These are phyloP conservation scores for Paxillus ammoniavirescens DNA, from an alignment of 768 basidiomycete species.

Conservation along the genomic window DNA sequence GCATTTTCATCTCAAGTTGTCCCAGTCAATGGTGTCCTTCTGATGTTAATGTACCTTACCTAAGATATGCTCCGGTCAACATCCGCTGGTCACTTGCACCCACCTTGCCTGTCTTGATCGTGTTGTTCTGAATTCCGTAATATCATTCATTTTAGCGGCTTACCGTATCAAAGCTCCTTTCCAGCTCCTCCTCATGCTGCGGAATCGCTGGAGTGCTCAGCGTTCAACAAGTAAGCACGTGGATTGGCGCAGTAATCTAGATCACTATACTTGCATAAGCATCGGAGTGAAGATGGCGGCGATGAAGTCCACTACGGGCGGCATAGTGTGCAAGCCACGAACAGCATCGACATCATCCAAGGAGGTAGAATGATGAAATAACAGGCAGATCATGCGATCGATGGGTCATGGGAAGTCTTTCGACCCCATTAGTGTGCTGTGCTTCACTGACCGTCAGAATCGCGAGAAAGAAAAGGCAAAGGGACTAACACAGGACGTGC, in stretches of 20 bases:
- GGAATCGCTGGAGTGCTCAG: no score
- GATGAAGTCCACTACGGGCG: neutral
- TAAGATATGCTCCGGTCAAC: no score
- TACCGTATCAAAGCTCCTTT: no score
- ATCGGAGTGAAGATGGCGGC: neutral
- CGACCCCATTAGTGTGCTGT: neutral
- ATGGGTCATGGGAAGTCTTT: neutral
- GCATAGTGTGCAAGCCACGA: slow-evolving; percentile 1
- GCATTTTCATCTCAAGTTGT: no score
- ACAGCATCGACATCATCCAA: neutral
- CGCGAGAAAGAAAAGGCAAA: neutral
- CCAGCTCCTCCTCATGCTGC: no score
- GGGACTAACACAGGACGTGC: slow-evolving; percentile 13
- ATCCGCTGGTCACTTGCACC: no score
- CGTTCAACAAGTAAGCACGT: neutral
- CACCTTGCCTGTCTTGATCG: no score
- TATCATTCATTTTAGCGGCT: no score
- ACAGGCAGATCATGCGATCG: neutral
- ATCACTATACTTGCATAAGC: neutral
- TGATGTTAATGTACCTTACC: no score
- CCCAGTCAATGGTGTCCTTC: no score
- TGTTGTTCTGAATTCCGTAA: no score
- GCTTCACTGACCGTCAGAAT: slow-evolving; percentile 1
- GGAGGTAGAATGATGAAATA: slow-evolving; percentile 1
- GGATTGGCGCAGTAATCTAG: neutral